These are phyloP conservation scores for Globisporangium irregulare DNA, from an alignment of 352 stramenopile genomes.

Conservation along the genomic window DNA sequence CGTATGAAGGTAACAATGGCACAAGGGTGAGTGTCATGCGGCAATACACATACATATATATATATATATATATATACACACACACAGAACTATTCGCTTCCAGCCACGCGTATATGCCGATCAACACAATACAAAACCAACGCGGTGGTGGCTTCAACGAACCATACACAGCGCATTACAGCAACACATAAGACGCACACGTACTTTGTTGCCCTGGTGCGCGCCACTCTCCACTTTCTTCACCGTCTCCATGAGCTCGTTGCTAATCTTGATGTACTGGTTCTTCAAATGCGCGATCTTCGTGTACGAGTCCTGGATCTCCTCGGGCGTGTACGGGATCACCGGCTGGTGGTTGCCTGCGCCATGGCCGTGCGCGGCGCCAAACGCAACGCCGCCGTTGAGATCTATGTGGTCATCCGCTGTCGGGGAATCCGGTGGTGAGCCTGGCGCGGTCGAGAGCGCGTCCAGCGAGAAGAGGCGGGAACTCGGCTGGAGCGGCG, in stretches of 20 bases:
- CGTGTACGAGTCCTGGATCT: constrained; percentile 86
- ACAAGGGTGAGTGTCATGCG: background rate
- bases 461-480: constrained; percentile 67
- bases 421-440: constrained; percentile 32
- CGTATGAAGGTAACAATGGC: background rate
- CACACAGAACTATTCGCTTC: background rate
- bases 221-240: constrained; percentile 41
- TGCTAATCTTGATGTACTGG: constrained; percentile 77
- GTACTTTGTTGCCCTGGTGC: constrained; percentile 9
- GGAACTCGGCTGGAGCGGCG: constrained; percentile 73
- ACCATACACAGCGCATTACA: background rate
- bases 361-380: constrained; percentile 23
- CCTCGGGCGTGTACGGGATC: constrained; percentile 72
- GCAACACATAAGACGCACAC: background rate
- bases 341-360: constrained; percentile 37
- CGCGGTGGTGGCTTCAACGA: background rate
- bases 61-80: background rate
- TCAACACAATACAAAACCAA: background rate
- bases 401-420: constrained; percentile 49
- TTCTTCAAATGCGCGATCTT: constrained; percentile 76
- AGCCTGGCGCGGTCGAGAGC: constrained; percentile 33
- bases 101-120: background rate
- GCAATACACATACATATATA: background rate
- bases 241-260: constrained; percentile 53
- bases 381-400: constrained; percentile 42